A percentile compares a stretch with the other conserved stretches of the same genome.
These are phyloP conservation scores for Neurospora sp. DNA, from an alignment of 495 filamentous ascomycete species.

Conservation along the genomic window DNA sequence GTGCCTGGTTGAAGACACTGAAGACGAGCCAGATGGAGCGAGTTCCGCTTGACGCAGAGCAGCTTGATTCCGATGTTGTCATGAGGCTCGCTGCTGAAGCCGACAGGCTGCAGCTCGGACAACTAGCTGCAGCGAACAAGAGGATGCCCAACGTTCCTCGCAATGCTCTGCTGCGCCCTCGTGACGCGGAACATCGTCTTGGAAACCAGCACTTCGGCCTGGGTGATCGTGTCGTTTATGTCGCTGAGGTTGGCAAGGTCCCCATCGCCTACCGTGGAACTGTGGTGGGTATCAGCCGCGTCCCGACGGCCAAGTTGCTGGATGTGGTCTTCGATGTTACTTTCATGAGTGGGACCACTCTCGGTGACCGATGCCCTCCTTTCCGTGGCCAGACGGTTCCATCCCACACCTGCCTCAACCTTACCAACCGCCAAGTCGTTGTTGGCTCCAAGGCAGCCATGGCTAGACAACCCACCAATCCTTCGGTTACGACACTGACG, in stretches of 20 bases:
- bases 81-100: constrained; percentile 69
- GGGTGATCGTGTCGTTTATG: constrained; percentile 88
- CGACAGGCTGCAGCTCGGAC: constrained; percentile 42
- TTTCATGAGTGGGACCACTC: constrained; percentile 91
- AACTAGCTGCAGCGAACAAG: constrained; percentile 33
- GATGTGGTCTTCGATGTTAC: constrained; percentile 89
- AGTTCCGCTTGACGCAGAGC: constrained; percentile 89
- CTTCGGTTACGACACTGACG: constrained; percentile 50
- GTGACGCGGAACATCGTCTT: constrained; percentile 83
- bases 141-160: constrained; percentile 71
- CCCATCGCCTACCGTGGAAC: constrained; percentile 89
- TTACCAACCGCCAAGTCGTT: constrained; percentile 71
- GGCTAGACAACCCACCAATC: constrained; percentile 43
- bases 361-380: constrained; percentile 82
- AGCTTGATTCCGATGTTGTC: constrained; percentile 85
- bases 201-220: constrained; percentile 74
- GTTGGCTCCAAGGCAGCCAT: constrained; percentile 58
- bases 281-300: constrained; percentile 82
- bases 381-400: constrained; percentile 94
- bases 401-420: constrained; percentile 71
- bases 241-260: constrained; percentile 86
- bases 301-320: constrained; percentile 65
- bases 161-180: constrained; percentile 76
- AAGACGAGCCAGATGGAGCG: constrained; percentile 85
- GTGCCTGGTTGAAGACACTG: constrained; percentile 79